Evolutionary conservation across 306 rosid species (phyloP).

Genomic region (Cercis canadensis): DNA sequence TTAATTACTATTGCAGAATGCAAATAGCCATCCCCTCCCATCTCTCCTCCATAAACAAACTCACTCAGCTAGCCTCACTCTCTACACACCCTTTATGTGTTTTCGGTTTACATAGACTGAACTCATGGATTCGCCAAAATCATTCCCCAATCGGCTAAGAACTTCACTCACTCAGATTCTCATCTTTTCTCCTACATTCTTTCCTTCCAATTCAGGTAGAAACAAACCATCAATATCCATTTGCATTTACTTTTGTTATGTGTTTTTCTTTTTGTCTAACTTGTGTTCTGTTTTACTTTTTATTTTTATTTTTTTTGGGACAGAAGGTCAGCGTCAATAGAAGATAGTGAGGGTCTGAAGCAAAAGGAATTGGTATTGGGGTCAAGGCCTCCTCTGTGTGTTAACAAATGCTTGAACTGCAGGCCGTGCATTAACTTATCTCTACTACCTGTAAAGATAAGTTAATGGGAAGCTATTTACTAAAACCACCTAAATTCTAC

Average conservation of each 20-base stretch:
- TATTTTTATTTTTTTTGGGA: not conserved
- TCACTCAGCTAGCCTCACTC: not conserved
- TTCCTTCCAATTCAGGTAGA: conserved; percentile 62
- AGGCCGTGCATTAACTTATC: conserved; percentile 87
- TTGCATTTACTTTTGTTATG: no score
- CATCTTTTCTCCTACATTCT: conserved; percentile 51
- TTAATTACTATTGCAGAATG: no score
- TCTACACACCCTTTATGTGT: not conserved
- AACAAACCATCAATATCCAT: not conserved
- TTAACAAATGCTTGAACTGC: conserved; percentile 75
- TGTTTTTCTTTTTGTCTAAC: not conserved
- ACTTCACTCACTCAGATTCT: conserved; percentile 46
- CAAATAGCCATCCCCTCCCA: conserved; percentile 8
- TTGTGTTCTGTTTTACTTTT: not conserved
- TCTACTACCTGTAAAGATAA: conserved; percentile 29
- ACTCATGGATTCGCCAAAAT: conserved; percentile 50
- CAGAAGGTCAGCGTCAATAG: conserved; percentile 41
- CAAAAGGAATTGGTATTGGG: conserved; percentile 70
- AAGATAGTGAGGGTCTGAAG: conserved; percentile 36
- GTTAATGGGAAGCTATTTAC: conserved; percentile 24
- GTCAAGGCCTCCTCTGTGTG: conserved; percentile 84
- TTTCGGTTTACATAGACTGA: conserved; percentile 2
- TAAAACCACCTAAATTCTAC: conserved; percentile 18
- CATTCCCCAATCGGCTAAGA: conserved; percentile 40
- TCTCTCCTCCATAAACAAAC: conserved; percentile 31